Evolutionary conservation across 192 early-diverging fungal genomes (phyloP), one percentile per base, ranked within the genome.

Genomic region (Mortierella antarctica): DNA sequence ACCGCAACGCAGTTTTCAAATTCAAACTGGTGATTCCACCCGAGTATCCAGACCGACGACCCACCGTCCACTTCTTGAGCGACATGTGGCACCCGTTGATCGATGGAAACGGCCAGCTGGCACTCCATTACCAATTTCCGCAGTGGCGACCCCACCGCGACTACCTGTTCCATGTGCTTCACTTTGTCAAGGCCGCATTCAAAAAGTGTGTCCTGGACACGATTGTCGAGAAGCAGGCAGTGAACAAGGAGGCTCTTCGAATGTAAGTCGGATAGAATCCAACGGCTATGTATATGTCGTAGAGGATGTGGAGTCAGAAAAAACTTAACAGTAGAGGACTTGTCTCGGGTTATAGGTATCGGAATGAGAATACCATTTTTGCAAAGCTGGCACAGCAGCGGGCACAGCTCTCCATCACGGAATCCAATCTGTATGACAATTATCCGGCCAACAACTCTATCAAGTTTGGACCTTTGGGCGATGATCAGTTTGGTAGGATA

Each of bases 1-100:
- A 95, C 83, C 89, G 90, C 42, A 91, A 93, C 55, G 95, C 92
- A 0, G 95, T 97, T 7, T 94, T 98, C 79, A 93, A 96, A 68
- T 98, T 97, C 85, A 79, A 91, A 74, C 83, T 96, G 52, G 74
- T 87, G 20, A 95, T 96, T 53, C 95, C 95, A 20, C 82, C 83
- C 52, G 87, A 89, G 39, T 97, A 98, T 76, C 96, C 96, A n/a
- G 79, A 87, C 13, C 72, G 82, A 15, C 85, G 87, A 52, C 95
- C 95, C 0, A 83, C 88, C 2, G 89, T 98, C 7, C 85, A 83
- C 14, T 94, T 98, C 67, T 67, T 87, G 52, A 93, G 92, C 23
- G 87, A 91, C 10, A 88, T 96, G 83, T 94, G 92, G 57, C 96
- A 98, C 71, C 96, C 96, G 46, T 86, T 98, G 18, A 87, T 98